Evolutionary conservation across 345 rosid species (phyloP), one percentile per base, ranked within the genome.

Genomic region (Salix caprea): DNA sequence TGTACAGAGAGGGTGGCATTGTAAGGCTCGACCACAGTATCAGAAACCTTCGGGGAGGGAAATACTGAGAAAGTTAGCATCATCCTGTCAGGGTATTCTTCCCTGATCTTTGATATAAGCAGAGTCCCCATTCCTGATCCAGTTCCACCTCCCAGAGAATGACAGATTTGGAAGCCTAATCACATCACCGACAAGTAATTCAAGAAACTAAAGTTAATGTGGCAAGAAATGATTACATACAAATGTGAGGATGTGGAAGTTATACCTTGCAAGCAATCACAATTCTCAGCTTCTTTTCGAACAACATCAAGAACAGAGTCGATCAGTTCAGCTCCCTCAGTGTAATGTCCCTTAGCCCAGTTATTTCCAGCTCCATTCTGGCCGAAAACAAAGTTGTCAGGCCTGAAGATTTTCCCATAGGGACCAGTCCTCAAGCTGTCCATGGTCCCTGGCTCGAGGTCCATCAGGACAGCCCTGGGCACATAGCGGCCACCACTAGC

Each of bases 321-420:
- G 46, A 88, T 88, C 80, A 88, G 77, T 56, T 86, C 91, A 36
- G 91, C 91, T 39, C 91, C 91, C 73, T 88, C 91, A 2, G 91
- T 88, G 80, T 88, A 88, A 74, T 88, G 91, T 23, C 91, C 91
- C 72, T 88, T 88, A 8, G 89, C 91, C 91, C 91, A 88, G 76
- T 88, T 88, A 76, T 88, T 88, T 42, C 91, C 91, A 18, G 91
- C 91, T 8, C 91, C 91, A 78, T 85, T 85, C 77, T 85, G 89
- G 52, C 91, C 91, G 15, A 86, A 88, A 37, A 88, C 86, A 70
- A 90, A 88, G 66, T 90, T 90, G 71, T 90, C 94, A 28, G 94
- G 94, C 79, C 94, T 78, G 75, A 90, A 90, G 67, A 90, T 85
- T 72, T 74, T 62, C 1, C 94, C 94, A 34, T 78, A 85, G 12